Evolutionary conservation across 768 basidiomycete species (phyloP).

Genomic region (Mycena pura): DNA sequence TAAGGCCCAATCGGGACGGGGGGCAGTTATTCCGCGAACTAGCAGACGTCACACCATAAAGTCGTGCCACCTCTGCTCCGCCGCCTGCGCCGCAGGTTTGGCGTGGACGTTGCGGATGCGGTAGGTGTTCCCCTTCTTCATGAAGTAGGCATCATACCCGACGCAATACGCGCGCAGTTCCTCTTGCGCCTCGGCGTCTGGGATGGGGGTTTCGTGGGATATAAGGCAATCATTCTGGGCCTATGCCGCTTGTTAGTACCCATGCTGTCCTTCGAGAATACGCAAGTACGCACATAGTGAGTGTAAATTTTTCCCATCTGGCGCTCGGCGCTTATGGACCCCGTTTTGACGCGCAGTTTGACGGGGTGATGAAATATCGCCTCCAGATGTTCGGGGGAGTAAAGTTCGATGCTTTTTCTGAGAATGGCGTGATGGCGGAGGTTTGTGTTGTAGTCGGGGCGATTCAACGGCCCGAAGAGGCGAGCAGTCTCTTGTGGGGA

Average conservation of each 20-base stretch:
- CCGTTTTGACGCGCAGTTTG: neutral
- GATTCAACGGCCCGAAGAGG: too few relatives aligned
- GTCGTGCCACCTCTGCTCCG: neutral
- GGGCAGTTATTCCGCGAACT: neutral
- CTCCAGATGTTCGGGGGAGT: neutral
- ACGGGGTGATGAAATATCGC: neutral
- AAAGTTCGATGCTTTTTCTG: constrained; percentile 1
- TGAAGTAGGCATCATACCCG: neutral
- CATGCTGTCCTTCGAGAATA: too few relatives aligned
- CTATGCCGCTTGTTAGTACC: neutral
- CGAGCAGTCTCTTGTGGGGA: too few relatives aligned
- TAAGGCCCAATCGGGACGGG: neutral
- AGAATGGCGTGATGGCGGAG: neutral
- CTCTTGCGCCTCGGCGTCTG: neutral
- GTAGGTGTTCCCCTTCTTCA: neutral
- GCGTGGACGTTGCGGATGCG: neutral
- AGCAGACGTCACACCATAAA: neutral
- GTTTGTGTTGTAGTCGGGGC: neutral
- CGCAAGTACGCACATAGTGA: neutral
- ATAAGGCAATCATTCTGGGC: neutral
- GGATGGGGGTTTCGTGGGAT: neutral
- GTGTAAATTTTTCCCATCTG: neutral
- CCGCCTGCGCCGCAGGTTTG: neutral
- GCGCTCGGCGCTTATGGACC: neutral
- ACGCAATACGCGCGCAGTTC: neutral